A percentile compares a stretch with the other conserved stretches of the same genome.
Conservation (phyloP, 805 yeast genomes). For the Candida ascalaphidarum region DNA sequence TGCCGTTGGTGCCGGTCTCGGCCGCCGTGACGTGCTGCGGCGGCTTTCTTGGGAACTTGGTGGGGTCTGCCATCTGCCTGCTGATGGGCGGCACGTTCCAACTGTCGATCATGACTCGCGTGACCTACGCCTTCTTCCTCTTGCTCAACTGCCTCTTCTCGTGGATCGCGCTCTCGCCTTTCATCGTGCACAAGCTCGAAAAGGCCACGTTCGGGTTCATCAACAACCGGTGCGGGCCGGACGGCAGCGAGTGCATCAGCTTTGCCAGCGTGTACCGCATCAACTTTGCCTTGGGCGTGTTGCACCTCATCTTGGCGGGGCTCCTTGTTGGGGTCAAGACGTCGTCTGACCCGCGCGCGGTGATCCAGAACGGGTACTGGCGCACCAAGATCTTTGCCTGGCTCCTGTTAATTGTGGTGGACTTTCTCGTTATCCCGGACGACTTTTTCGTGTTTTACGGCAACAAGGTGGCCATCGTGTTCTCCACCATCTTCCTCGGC, state of each 20-base stretch:
- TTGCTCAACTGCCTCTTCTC: constrained; percentile 73
- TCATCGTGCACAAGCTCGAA: constrained; percentile 67
- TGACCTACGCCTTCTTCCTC: constrained; percentile 75
- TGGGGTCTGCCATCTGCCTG: constrained; percentile 50
- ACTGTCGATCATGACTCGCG: constrained; percentile 75
- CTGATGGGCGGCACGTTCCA: constrained; percentile 52
- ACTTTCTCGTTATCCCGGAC: constrained; percentile 77
- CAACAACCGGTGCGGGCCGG: constrained; percentile 58
- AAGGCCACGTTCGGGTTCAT: constrained; percentile 60
- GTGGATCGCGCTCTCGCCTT: constrained; percentile 87
- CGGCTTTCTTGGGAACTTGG: too few relatives aligned
- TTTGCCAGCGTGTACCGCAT: constrained; percentile 92
- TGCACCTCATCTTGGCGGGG: constrained; percentile 66
- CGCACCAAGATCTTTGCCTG: constrained; percentile 59
- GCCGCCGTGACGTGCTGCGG: constrained; percentile 24
- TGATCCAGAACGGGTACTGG: constrained; percentile 92
- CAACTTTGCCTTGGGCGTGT: constrained; percentile 75
- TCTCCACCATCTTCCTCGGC: constrained; percentile 77
- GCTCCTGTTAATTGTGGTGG: constrained; percentile 43
- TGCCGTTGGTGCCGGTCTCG: constrained; percentile 6
- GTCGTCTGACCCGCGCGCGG: constrained; percentile 68
- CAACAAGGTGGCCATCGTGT: constrained; percentile 75
- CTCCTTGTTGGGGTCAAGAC: constrained; percentile 68
- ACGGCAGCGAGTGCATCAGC: constrained; percentile 75
- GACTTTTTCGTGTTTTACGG: constrained; percentile 85